Conservation (phyloP, 768 basidiomycete genomes). For the Amanita rubescens region DNA sequence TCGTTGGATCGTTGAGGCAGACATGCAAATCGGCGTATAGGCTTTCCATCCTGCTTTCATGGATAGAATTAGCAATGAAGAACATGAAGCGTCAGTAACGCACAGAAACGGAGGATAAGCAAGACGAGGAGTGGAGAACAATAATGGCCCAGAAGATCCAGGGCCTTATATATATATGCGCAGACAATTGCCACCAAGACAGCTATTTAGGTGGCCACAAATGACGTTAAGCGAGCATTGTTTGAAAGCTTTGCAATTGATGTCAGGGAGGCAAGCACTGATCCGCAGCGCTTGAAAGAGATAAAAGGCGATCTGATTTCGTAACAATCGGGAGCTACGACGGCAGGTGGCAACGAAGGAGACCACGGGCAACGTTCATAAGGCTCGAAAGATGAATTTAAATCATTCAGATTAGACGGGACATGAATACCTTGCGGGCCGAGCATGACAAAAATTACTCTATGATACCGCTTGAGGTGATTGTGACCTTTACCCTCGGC, state of each 20-base stretch:
- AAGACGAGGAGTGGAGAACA: not conserved
- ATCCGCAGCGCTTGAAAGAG: not conserved
- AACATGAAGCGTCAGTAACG: not conserved
- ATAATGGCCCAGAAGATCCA: not conserved
- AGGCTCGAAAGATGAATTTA: not conserved
- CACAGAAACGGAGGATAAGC: not conserved
- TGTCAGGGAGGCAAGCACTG: not conserved
- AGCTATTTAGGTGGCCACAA: not conserved
- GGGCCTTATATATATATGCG: not conserved
- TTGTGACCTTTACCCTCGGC: constrained; percentile 40
- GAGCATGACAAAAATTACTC: constrained; percentile 10
- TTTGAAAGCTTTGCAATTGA: not conserved
- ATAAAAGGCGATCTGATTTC: not conserved
- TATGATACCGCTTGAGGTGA: constrained; percentile 51
- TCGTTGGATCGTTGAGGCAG: not conserved
- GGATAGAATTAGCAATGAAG: not conserved
- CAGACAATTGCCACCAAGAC: not conserved
- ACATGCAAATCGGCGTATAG: not conserved
- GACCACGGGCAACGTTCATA: not conserved
- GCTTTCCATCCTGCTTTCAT: not conserved
- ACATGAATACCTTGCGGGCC: not conserved
- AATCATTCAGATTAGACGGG: not conserved
- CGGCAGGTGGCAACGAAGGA: not conserved
- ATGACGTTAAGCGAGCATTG: not conserved
- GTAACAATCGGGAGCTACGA: too few relatives aligned